phyloP scores from a whole-genome alignment of 345 rosid genomes.

The Anacardium occidentale region DNA sequence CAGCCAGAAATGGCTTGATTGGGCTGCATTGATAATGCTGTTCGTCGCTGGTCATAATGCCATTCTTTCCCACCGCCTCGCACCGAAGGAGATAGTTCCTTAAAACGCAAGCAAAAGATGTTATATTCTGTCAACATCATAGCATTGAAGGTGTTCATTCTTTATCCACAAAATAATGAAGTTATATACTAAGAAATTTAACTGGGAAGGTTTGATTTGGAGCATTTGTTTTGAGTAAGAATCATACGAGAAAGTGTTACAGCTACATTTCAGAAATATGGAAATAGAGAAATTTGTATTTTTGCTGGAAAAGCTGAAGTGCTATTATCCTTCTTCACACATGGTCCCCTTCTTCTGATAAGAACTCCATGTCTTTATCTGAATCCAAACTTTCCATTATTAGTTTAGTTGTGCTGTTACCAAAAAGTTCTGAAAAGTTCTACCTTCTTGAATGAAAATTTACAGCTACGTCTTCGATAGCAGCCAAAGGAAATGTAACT shows the following conservation, averaged over 20 bases:
- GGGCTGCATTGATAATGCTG: background rate
- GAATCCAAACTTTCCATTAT: conserved; percentile 18
- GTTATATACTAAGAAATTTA: background rate
- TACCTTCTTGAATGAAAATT: background rate
- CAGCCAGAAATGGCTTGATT: conserved; percentile 2
- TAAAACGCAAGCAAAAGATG: no score
- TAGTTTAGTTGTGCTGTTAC: conserved; percentile 4
- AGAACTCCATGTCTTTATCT: background rate
- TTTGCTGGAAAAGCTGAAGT: background rate
- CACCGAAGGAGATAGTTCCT: no score
- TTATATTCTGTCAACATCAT: no score
- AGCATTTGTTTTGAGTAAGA: background rate
- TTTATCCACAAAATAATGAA: no score
- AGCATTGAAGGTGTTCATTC: no score
- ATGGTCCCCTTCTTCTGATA: background rate
- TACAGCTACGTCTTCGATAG: conserved; percentile 11
- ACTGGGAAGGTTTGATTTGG: background rate
- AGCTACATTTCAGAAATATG: background rate
- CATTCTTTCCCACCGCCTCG: no score
- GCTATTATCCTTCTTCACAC: background rate
- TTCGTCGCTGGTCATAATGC: background rate
- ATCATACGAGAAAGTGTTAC: background rate
- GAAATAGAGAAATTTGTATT: background rate
- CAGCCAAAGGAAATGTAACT: conserved; percentile 11
- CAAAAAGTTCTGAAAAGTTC: background rate